Evolutionary conservation across 2,329 filamentous ascomycete genomes (phyloP), one percentile per base, ranked within the genome.

Genomic region (Stachybotrys elegans): DNA sequence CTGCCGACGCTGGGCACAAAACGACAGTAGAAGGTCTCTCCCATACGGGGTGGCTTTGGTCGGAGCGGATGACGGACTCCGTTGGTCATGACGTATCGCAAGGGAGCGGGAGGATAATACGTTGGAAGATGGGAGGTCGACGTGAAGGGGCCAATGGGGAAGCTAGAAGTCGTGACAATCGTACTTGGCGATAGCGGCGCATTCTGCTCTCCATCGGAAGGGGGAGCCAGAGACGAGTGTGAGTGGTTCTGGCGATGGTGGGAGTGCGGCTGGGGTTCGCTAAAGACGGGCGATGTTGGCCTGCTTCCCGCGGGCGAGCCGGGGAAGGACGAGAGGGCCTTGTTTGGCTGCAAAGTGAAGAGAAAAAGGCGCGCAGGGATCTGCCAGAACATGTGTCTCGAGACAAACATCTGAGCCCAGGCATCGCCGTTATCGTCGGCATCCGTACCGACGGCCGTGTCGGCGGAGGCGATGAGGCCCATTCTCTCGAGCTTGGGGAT

Each of bases 401-500:
- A 86, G 34, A 91, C 84, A 60, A 93, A 96, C 84, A 95, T 91
- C 41, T 79, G 71, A 22, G 74, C 73, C 87, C 88, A 95, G 42
- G 78, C 81, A 34, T 83, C 77, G 9, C 78, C 72, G 27, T 75
- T 72, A 38, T 81, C 78, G 41, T 84, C 78, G 35, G 79, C 62
- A 29, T 79, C 76, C 1, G 76, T 71, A 5, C 88, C 88, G 3
- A 93, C 86, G 1, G 79, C 77, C 0, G 87, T 88, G 56, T 94
- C 84, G 43, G 87, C 77, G 20, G 78, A 86, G 0, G 84, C 75
- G 41, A 96, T 82, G 42, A 97, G 66, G 1, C 91, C 90, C 90
- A 96, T 96, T 44, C 90, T 80, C 70, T 96, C 92, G 36, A 96
- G 78, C 71, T 96, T 95, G 20, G 88, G 87, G 35, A 96, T 78